phyloP scores from a whole-genome alignment of 306 rosid species.

The Argentina anserina region DNA sequence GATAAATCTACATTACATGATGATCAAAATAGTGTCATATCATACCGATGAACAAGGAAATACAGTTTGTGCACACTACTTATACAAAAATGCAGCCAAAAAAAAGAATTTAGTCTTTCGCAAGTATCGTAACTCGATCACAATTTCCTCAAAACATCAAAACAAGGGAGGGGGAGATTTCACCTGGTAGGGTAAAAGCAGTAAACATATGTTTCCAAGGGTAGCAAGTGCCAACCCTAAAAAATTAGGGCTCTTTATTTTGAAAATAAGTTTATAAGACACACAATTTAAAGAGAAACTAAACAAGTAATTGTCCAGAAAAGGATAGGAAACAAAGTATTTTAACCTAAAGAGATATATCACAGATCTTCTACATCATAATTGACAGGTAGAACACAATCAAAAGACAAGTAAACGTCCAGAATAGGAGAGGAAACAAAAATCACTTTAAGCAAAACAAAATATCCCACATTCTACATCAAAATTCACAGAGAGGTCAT shows the following conservation, averaged over 20 bases:
- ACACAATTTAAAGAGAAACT: background rate
- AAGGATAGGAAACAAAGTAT: too few species aligned
- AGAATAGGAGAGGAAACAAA: background rate
- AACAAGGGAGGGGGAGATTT: background rate
- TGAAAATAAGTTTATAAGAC: background rate
- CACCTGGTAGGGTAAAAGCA: background rate
- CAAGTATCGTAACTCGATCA: background rate
- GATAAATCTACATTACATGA: background rate
- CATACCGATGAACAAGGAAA: background rate
- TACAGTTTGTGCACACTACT: background rate
- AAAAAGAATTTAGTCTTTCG: background rate
- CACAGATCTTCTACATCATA: too few species aligned
- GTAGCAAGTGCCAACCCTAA: background rate
- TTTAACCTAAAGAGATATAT: too few species aligned
- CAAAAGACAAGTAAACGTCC: background rate
- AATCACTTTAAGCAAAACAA: background rate
- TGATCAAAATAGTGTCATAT: background rate
- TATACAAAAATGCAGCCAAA: background rate
- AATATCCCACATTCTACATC: background rate
- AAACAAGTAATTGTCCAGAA: background rate
- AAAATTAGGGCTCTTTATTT: background rate
- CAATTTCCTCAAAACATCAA: background rate
- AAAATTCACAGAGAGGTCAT: conserved; percentile 11
- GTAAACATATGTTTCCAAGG: background rate
- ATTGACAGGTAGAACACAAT: too few species aligned